Evolutionary conservation across 2,329 filamentous ascomycete species (phyloP), one percentile per base, ranked within the genome.

Genomic region (Coniochaeta ligniaria): DNA sequence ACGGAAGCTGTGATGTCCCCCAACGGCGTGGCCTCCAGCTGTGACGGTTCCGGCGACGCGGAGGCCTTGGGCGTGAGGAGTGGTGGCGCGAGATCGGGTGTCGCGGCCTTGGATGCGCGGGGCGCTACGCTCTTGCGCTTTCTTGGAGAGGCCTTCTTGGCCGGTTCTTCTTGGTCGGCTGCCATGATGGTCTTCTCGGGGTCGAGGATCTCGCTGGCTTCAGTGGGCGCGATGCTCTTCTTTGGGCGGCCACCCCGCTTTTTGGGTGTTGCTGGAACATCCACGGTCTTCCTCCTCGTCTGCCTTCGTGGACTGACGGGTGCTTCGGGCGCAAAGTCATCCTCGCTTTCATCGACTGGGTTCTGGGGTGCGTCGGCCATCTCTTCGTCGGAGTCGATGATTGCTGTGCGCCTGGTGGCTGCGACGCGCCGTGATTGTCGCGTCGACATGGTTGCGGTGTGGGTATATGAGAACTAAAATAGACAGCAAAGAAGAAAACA

Each of bases 281-380:
- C 75, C 6, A 80, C 73, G 17, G 79, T 76, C 9, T 80, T 77
- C 60, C 72, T 75, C 55, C 78, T 74, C 22, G 28, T 65, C 65
- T 6, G 75, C 70, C 59, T 72, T 74, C 74, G 73, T 8, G 69
- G 76, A 62, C 80, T 83, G 55, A 77, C 80, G 62, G 83, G 78
- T 1, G 88, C 83, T 56, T 88, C 89, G 2, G 92, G 92, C 52
- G 89, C 89, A 69, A 92, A 95, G 57, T 96, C 91, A 57, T 93
- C 89, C 64, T 90, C 89, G 57, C 77, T 80, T 3, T 89, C 84
- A 31, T 88, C 82, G 36, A 85, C 78, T 62, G 70, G 72, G 52
- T 66, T 72, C 47, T 71, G 77, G 58, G 83, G 67, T 52, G 67
- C 80, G 68, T 84, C 80, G 63, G 82, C 78, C 67, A 83, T 78